These are phyloP conservation scores for Trichoderma sp. DNA, from an alignment of 2,329 filamentous ascomycete species.

Conservation along the genomic window DNA sequence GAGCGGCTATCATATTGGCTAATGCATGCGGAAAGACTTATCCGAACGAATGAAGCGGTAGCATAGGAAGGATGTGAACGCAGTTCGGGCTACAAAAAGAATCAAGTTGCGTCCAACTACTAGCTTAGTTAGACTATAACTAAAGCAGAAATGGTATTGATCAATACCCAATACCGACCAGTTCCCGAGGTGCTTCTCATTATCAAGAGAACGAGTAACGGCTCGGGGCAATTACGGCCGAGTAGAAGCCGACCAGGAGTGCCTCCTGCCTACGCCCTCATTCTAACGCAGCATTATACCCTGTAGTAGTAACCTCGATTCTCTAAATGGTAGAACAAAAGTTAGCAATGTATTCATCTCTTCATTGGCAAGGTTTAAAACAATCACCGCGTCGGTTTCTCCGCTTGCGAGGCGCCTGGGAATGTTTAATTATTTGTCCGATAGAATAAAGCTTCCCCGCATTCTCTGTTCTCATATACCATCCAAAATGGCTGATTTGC, in stretches of 20 bases:
- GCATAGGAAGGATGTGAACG: not conserved
- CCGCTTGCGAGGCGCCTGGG: not conserved
- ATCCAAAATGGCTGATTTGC: not conserved
- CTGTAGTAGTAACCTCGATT: not conserved
- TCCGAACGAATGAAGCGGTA: not conserved
- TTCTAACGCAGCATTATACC: not conserved
- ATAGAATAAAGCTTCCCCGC: not conserved
- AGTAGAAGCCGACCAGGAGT: not conserved
- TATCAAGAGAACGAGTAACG: not conserved
- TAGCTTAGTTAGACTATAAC: not conserved
- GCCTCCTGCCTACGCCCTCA: not conserved
- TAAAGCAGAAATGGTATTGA: not conserved
- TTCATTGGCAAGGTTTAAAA: too few species aligned
- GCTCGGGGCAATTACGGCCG: not conserved
- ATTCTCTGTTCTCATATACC: not conserved
- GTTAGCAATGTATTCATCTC: too few species aligned
- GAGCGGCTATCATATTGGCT: not conserved
- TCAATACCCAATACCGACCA: not conserved
- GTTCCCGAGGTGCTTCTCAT: not conserved
- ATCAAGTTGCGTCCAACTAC: not conserved
- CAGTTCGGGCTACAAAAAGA: not conserved
- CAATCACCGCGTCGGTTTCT: not conserved
- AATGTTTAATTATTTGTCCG: not conserved
- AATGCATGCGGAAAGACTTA: not conserved
- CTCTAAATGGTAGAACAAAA: not conserved